These are phyloP conservation scores for Extremus antarcticus DNA, from an alignment of 495 filamentous ascomycete species.

Conservation along the genomic window DNA sequence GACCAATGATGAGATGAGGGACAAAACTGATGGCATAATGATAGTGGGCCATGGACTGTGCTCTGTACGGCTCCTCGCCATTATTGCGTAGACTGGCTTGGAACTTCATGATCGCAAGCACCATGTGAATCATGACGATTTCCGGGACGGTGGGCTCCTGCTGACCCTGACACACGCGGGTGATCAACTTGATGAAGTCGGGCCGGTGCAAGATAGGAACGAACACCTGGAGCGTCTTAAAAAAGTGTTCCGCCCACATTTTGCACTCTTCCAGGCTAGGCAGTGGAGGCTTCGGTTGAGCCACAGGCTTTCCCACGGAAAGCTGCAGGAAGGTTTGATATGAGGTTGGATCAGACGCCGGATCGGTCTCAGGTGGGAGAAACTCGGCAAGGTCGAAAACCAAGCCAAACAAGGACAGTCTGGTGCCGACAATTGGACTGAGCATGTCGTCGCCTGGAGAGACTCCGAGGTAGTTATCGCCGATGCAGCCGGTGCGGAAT, in stretches of 20 bases:
- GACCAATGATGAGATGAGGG: constrained; percentile 47
- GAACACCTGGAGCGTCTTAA: constrained; percentile 60
- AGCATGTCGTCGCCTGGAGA: constrained; percentile 53
- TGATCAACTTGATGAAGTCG: constrained; percentile 53
- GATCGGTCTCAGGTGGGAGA: constrained; percentile 51
- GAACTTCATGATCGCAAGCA: constrained; percentile 65
- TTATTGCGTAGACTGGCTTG: constrained; percentile 55
- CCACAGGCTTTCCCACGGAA: constrained; percentile 22
- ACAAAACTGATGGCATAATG: constrained; percentile 60
- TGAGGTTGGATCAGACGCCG: constrained; percentile 51
- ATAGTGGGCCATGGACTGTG: constrained; percentile 62
- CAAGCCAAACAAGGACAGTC: constrained; percentile 61
- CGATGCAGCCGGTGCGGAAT: constrained; percentile 45
- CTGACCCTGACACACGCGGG: constrained; percentile 12
- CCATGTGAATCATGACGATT: constrained; percentile 62
- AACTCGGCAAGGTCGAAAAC: constrained; percentile 68
- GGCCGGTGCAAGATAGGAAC: constrained; percentile 61
- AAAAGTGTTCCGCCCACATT: constrained; percentile 59
- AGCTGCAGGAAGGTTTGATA: constrained; percentile 56
- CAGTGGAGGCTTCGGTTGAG: constrained; percentile 8
- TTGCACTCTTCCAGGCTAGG: constrained; percentile 37
- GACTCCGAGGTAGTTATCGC: constrained; percentile 64
- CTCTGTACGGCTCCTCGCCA: constrained; percentile 39
- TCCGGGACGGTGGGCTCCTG: constrained; percentile 46
- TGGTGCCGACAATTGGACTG: constrained; percentile 63